Evolutionary conservation across 1,284 basidiomycete genomes (phyloP).

Genomic region (Rhodofomes roseus): DNA sequence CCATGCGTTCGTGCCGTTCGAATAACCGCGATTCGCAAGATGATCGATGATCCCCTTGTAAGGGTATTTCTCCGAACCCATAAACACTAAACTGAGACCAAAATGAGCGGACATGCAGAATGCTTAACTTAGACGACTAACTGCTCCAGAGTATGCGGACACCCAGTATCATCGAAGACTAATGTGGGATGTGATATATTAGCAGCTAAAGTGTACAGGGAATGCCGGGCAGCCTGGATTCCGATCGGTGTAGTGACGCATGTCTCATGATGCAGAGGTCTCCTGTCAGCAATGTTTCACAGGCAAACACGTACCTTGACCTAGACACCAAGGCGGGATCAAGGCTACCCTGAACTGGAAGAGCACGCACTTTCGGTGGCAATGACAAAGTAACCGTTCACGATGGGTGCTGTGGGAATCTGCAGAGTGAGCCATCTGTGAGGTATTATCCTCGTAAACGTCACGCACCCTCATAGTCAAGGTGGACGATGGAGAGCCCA

Average conservation of each 20-base stretch:
- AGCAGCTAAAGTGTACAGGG: neutral
- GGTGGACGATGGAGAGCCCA: conserved; percentile 76
- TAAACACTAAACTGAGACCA: conserved; percentile 73
- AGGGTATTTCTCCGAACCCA: conserved; percentile 93
- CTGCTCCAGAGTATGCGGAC: conserved; percentile 95
- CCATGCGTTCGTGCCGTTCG: conserved; percentile 88
- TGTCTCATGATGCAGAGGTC: neutral
- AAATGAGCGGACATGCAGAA: neutral
- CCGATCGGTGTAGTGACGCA: neutral
- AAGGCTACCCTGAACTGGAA: neutral
- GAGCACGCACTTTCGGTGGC: conserved; percentile 80
- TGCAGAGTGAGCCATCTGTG: conserved; percentile 5
- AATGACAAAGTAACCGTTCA: conserved; percentile 92
- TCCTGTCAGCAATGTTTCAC: neutral
- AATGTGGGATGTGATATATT: neutral
- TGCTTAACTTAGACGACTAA: conserved; percentile 32
- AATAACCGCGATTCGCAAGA: conserved; percentile 95
- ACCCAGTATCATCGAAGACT: conserved; percentile 92
- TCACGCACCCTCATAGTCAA: conserved; percentile 75
- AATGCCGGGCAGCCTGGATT: neutral
- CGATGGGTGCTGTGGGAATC: conserved; percentile 66
- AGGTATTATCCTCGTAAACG: neutral
- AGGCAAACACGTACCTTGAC: neutral
- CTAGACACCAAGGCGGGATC: neutral
- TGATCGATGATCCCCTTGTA: conserved; percentile 98